These are phyloP conservation scores for Claviceps africana DNA, from an alignment of 2,329 filamentous ascomycete species.

Conservation along the genomic window DNA sequence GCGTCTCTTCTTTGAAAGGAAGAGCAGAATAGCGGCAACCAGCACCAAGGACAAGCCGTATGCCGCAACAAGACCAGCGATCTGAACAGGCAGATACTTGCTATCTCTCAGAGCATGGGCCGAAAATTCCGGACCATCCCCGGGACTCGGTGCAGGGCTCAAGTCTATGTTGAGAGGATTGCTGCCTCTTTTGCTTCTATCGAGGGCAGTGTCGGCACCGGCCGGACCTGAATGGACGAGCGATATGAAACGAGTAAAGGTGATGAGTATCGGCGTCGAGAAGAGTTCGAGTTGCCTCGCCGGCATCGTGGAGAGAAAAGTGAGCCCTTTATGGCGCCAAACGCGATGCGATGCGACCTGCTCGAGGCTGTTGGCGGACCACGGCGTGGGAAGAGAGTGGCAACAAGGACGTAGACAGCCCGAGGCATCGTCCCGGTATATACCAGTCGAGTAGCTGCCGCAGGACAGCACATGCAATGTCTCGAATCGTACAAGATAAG, in stretches of 20 bases:
- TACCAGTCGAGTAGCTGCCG: conserved; percentile 34
- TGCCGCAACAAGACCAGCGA: conserved; percentile 69
- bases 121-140: conserved; percentile 46
- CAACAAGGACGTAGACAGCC: conserved; percentile 25
- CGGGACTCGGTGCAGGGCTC: conserved; percentile 36
- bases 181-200: conserved; percentile 13
- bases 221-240: conserved; percentile 13
- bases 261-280: conserved; percentile 15
- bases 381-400: conserved; percentile 32
- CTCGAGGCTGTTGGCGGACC: conserved; percentile 34
- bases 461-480: conserved; percentile 25
- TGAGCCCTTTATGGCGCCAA: conserved; percentile 17
- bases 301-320: conserved; percentile 27
- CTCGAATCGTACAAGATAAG: conserved; percentile 15
- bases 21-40: conserved; percentile 52
- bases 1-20: conserved; percentile 42
- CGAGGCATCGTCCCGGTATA: conserved; percentile 38
- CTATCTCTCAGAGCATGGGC: conserved; percentile 44
- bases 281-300: conserved; percentile 13
- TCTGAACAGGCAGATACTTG: conserved; percentile 61
- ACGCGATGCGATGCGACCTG: conserved; percentile 25
- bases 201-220: conserved; percentile 4
- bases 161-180: conserved; percentile 31
- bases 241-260: conserved; percentile 14
- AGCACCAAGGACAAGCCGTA: conserved; percentile 68